Evolutionary conservation across 1,139 yeast species (phyloP).

Genomic region (Blastobotrys indianensis): DNA sequence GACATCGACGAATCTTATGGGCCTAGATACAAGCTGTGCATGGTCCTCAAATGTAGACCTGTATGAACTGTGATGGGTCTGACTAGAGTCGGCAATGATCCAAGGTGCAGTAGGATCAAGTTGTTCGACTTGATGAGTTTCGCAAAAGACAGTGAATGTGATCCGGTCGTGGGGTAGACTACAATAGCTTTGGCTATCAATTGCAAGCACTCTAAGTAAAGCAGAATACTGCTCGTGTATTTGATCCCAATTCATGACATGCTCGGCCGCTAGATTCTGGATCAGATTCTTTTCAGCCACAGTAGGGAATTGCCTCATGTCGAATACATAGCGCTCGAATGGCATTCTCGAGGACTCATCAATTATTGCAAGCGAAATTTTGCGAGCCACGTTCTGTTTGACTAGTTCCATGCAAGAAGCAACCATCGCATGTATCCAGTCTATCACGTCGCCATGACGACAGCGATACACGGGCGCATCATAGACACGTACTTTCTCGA

Average conservation of each 20-base stretch:
- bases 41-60: slow-evolving; percentile 6
- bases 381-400: slow-evolving; percentile 21
- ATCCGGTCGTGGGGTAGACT: slow-evolving; percentile 18
- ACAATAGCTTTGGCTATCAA: slow-evolving; percentile 21
- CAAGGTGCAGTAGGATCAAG: slow-evolving; percentile 22
- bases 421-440: slow-evolving; percentile 34
- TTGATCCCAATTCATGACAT: slow-evolving; percentile 15
- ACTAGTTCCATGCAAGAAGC: slow-evolving; percentile 26
- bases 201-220: slow-evolving; percentile 23
- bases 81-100: slow-evolving; percentile 27
- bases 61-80: slow-evolving; percentile 4
- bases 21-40: slow-evolving; percentile 15
- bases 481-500: slow-evolving; percentile 28
- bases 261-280: slow-evolving; percentile 6
- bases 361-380: slow-evolving; percentile 28
- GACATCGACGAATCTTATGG: slow-evolving; percentile 30
- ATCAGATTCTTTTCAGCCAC: slow-evolving; percentile 4
- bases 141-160: slow-evolving; percentile 24
- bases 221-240: slow-evolving; percentile 29
- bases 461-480: slow-evolving; percentile 32
- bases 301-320: slow-evolving; percentile 27
- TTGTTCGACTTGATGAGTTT: slow-evolving; percentile 12
- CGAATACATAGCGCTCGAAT: slow-evolving; percentile 33
- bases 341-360: slow-evolving; percentile 19
- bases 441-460: slow-evolving; percentile 35